Evolutionary conservation across 2,329 filamentous ascomycete genomes (phyloP).

Genomic region (Monilinia aucupariae): DNA sequence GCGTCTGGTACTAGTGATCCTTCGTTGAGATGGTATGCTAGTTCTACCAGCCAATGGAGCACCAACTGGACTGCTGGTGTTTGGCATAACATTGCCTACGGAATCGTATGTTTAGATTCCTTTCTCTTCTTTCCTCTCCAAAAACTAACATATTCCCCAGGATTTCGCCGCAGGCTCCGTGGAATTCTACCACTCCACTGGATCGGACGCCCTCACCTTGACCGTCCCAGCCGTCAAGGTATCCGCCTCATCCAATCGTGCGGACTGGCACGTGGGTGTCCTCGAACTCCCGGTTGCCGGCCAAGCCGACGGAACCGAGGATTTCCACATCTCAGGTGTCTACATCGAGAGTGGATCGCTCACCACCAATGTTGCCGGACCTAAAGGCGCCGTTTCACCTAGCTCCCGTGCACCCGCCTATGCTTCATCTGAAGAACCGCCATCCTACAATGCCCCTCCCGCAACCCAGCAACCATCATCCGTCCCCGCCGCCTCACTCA

Average conservation of each 20-base stretch:
- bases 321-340: conserved; percentile 67
- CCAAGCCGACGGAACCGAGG: conserved; percentile 51
- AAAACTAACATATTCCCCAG: conserved; percentile 17
- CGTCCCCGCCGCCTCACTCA: too few relatives aligned
- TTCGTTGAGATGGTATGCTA: conserved; percentile 61
- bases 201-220: conserved; percentile 49
- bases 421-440: conserved; percentile 8
- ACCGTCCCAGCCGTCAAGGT: conserved; percentile 56
- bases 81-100: conserved; percentile 65
- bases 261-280: conserved; percentile 68
- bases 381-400: conserved; percentile 26
- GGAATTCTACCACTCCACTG: conserved; percentile 65
- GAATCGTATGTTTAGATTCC: conserved; percentile 44
- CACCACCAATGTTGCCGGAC: conserved; percentile 38
- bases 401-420: too few relatives aligned
- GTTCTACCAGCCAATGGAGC: conserved; percentile 57
- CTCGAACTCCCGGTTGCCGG: conserved; percentile 57
- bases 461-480: neutral
- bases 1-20: conserved; percentile 42
- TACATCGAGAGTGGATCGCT: conserved; percentile 58
- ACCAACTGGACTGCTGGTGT: conserved; percentile 51
- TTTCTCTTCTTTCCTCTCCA: neutral
- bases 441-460: neutral
- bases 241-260: conserved; percentile 59
- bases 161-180: conserved; percentile 60